Conservation (phyloP, 2,329 filamentous ascomycete species). For the Fusarium oxysporum region DNA sequence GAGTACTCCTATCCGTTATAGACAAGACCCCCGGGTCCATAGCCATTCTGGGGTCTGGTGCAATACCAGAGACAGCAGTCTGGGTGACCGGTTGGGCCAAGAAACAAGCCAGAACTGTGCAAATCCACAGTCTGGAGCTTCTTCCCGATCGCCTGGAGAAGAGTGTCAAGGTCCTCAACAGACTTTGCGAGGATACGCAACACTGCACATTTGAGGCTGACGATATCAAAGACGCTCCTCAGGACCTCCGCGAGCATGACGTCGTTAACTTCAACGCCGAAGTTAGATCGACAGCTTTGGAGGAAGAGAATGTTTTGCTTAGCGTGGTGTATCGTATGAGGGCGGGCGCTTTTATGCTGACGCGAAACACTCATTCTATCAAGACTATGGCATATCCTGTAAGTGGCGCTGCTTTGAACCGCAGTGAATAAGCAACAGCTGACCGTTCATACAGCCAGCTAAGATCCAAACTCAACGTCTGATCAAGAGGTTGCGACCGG, state of each 20-base stretch:
- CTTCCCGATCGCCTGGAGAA: background rate
- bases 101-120: background rate
- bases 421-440: background rate
- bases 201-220: background rate
- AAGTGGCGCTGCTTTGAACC: background rate
- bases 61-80: background rate
- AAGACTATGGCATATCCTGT: conserved; percentile 3
- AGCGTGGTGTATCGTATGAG: background rate
- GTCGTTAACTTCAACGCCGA: background rate
- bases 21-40: background rate
- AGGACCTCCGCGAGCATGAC: background rate
- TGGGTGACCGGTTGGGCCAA: background rate
- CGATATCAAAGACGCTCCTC: background rate
- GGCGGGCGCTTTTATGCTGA: background rate
- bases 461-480: background rate
- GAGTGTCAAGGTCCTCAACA: background rate
- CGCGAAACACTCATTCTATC: background rate
- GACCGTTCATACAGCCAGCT: background rate
- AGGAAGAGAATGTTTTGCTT: background rate
- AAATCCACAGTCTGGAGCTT: background rate
- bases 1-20: background rate
- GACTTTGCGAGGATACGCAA: background rate
- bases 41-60: background rate
- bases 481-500: background rate
- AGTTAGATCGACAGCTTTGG: background rate